Evolutionary conservation across 768 basidiomycete species (phyloP), one percentile per base, ranked within the genome.

Genomic region (Lactarius trivialis): DNA sequence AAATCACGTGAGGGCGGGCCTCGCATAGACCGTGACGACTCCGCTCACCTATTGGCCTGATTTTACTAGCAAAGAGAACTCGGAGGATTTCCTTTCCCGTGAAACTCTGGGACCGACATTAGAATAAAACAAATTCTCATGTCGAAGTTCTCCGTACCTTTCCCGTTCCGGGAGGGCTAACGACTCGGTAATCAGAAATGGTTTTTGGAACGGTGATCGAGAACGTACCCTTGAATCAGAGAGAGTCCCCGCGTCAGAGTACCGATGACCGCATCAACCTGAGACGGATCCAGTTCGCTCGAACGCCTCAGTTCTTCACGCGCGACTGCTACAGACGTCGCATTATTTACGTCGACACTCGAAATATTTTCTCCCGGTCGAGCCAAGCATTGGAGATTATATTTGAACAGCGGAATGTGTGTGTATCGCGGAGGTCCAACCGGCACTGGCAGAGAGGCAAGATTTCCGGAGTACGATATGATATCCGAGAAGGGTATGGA

Each of bases 101-200:
- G 66, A 78, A 89, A 28, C 81, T 84, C 84, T 87, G 63, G 45
- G 17, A 51, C 21, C 30, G 28, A 62, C 11, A 24, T 58, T 19
- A 41, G 30, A 51, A 55, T 32, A 4, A 41, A 17, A 7, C n/a
- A 37, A 32, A 37, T 37, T 33, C 33, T 33, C 33, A 11, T 19
- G n/a, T 24, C n/a, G 1, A 24, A 9, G 33, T 26, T 39, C 4
- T 5, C 32, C 60, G 64, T 49, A 85, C 85, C 79, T 89, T 89
- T 64, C 89, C 89, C 0, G 89, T 90, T 1, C 89, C 89, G 1
- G 89, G 89, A 28, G 89, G 89, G 50, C 87, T 88, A 60, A 30
- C 28, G 19, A 45, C 8, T 50, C 32, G 19, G 33, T 4, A 19
- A 19, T 60, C 7, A 56, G 55, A 28, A 11, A 26, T 12, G 21